Base-by-base conservation (phyloP, 2,329 filamentous ascomycete genomes). In the Thermoascus crustaceus region DNA sequence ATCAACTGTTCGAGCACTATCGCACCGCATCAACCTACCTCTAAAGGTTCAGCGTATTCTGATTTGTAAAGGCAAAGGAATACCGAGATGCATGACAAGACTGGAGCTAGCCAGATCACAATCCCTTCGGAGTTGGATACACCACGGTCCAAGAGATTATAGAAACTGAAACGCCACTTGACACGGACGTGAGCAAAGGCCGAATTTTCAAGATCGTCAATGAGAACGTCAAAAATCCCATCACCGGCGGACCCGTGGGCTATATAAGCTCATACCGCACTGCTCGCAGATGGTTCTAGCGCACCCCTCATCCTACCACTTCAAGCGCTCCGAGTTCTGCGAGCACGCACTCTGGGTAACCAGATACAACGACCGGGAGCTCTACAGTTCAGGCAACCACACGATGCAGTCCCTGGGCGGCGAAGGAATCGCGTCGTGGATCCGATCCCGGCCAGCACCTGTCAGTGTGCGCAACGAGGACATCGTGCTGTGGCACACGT, bases 401-500 rank as follows among this genome's bases (percentile, higher is more conserved):
- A 26, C 24, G 5, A 26, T n/a, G 10, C 24, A 26, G 13, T 26
- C 24, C 13, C 24, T 41, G 8, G 45, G 47, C 2, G 49, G 52
- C 1, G 44, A 47, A 6, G 53, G 54, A 0, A 48, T 56, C 16
- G 31, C 37, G 5, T 50, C 45, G 7, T 31, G 31, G 10, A 45
- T 47, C 20, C 4, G 49, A 61, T 30, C 26, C 4, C 31, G 34
- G 20, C 19, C 34, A 35, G 21, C 14, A 14, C 20, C 39, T 25
- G 23, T 24, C n/a, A n/a, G n/a, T n/a, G 45, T 48, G 8, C 31
- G 42, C 9, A 45, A 48, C 34, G 20, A 41, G 31, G 48, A 52
- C 25, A 48, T 50, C 16, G 48, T 51, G 25, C 34, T 53, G 13
- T 52, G 47, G 47, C 46, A 48, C 11, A 45, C 46, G 2, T 45